Conservation (phyloP, 257 asterid species). For the Penstemon barbatus region DNA sequence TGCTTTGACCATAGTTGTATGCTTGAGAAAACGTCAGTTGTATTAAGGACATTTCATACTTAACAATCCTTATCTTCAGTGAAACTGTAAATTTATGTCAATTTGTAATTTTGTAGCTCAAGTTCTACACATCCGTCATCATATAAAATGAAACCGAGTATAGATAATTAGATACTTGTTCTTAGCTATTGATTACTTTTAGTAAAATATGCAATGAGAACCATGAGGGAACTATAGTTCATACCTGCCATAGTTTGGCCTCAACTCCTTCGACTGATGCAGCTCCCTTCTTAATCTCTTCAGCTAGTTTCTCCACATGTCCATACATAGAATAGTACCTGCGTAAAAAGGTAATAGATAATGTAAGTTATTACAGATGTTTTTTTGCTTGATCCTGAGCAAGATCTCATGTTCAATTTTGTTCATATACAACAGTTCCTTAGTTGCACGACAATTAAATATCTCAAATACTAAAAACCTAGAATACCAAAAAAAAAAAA, state of each 20-base stretch:
- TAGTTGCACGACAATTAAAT: neutral
- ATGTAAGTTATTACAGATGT: conserved; percentile 7
- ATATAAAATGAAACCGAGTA: neutral
- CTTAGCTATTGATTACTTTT: neutral
- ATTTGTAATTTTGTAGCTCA: neutral
- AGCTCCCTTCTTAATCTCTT: conserved; percentile 73
- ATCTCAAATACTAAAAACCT: neutral
- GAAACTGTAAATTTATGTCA: neutral
- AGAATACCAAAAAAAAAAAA: neutral
- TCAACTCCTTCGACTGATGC: conserved; percentile 78
- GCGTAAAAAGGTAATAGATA: conserved; percentile 1
- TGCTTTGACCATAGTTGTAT: neutral
- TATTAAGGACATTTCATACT: neutral
- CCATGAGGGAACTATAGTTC: conserved; percentile 14
- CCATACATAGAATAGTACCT: conserved; percentile 81
- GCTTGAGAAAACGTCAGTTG: neutral
- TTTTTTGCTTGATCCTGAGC: neutral
- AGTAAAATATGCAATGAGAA: conserved; percentile 13
- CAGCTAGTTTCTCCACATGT: conserved; percentile 81
- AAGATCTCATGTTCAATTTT: conserved; percentile 2
- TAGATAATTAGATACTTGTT: neutral
- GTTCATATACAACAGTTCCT: conserved; percentile 4
- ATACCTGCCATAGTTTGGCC: conserved; percentile 77
- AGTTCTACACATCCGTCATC: neutral
- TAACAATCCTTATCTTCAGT: neutral